Evolutionary conservation across 2,329 filamentous ascomycete genomes (phyloP).

Genomic region (Colletotrichum liaoningense): DNA sequence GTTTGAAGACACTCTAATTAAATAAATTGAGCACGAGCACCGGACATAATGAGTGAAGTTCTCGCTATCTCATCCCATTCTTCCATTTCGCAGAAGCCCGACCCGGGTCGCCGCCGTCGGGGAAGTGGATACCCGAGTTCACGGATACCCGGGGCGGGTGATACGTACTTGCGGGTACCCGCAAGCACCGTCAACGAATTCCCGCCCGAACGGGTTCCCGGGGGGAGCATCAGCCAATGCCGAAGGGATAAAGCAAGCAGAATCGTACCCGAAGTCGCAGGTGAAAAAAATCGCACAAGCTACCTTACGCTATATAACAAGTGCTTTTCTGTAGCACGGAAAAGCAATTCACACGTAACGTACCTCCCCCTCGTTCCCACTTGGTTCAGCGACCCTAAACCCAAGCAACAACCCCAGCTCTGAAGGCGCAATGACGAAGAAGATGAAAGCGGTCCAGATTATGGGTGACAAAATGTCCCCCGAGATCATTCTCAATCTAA

Average conservation of each 20-base stretch:
- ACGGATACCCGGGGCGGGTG: not conserved
- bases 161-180: not conserved
- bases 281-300: too few species aligned
- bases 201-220: not conserved
- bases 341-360: rapidly evolving
- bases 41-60: too few species aligned
- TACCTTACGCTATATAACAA: too few species aligned
- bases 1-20: not conserved
- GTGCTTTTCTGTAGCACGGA: not conserved
- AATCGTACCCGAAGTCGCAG: too few species aligned
- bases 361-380: not conserved
- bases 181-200: not conserved
- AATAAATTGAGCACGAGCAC: not conserved
- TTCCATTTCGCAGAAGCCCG: not conserved
- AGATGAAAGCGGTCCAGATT: not conserved
- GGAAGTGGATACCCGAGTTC: not conserved
- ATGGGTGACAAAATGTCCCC: slow-evolving; percentile 33
- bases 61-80: too few species aligned
- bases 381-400: not conserved
- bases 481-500: slow-evolving; percentile 31
- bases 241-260: not conserved
- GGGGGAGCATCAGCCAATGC: not conserved
- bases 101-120: not conserved
- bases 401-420: not conserved
- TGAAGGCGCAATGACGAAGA: not conserved